Evolutionary conservation across 352 stramenopile species (phyloP).

Genomic region (Phytophthora melonis): DNA sequence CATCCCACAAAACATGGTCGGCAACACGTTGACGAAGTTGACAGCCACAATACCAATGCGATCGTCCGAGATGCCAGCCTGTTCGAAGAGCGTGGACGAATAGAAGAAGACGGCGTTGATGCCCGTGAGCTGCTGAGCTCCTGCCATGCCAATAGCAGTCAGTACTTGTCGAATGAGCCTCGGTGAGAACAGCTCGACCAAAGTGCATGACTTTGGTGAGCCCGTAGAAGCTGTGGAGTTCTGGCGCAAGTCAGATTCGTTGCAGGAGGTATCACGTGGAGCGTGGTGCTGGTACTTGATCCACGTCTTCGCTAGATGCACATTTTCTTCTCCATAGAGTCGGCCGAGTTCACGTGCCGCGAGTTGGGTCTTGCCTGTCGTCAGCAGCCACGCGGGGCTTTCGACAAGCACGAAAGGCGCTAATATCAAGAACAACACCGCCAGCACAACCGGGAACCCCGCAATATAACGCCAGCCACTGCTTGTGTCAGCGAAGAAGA

Average conservation of each 20-base stretch:
- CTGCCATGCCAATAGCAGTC: constrained; percentile 13
- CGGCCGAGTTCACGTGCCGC: constrained; percentile 31
- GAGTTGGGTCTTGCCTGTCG: constrained; percentile 23
- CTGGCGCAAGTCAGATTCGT: background rate
- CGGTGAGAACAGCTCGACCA: constrained; percentile 23
- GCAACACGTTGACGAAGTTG: constrained; percentile 36
- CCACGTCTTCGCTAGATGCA: constrained; percentile 16
- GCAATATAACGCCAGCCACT: constrained; percentile 34
- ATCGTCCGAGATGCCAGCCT: constrained; percentile 55
- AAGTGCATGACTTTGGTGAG: background rate
- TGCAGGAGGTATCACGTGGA: background rate
- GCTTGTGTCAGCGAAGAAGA: constrained; percentile 36
- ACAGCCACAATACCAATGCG: constrained; percentile 42
- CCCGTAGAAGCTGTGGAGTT: background rate
- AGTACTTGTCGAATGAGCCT: constrained; percentile 27
- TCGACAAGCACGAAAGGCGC: constrained; percentile 32
- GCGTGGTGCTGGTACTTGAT: constrained; percentile 1
- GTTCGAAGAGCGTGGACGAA: constrained; percentile 44
- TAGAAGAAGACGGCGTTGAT: constrained; percentile 45
- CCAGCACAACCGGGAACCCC: constrained; percentile 52
- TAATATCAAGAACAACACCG: constrained; percentile 41
- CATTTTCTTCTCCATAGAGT: constrained; percentile 31
- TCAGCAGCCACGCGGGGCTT: constrained; percentile 38
- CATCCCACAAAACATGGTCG: constrained; percentile 34
- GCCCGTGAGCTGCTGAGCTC: constrained; percentile 18